Conservation (phyloP, 345 rosid genomes). For the Camelina neglecta region DNA sequence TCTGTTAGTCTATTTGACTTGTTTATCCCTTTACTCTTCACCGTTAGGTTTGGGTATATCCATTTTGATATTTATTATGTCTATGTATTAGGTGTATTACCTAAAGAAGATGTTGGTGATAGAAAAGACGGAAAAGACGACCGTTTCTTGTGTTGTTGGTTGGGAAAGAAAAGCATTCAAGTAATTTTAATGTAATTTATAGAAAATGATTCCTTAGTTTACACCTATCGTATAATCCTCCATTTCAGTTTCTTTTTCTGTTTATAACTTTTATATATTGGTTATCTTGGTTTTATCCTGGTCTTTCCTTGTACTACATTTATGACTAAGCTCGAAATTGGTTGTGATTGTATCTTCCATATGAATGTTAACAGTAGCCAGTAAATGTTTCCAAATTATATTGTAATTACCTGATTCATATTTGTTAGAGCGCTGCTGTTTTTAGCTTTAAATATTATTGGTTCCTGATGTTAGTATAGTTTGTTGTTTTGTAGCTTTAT, state of each 20-base stretch:
- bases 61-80: conserved; percentile 9
- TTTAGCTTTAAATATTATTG: background rate
- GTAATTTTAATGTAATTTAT: conserved; percentile 46
- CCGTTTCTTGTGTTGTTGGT: conserved; percentile 85
- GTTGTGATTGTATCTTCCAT: background rate
- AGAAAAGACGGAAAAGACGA: conserved; percentile 73
- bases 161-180: conserved; percentile 87
- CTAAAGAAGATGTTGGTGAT: conserved; percentile 87
- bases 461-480: background rate
- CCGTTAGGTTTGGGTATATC: conserved; percentile 7
- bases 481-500: conserved; percentile 5
- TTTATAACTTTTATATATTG: background rate
- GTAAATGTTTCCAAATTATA: background rate
- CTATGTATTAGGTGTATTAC: conserved; percentile 63
- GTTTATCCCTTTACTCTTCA: background rate
- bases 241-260: conserved; percentile 2
- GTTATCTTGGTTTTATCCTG: conserved; percentile 14
- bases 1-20: conserved; percentile 41
- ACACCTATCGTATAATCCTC: background rate
- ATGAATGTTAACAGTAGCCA: background rate
- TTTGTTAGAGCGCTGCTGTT: too few relatives aligned
- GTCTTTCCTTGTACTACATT: background rate
- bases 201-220: background rate
- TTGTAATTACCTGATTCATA: too few relatives aligned
- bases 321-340: too few relatives aligned